Evolutionary conservation across 352 stramenopile species (phyloP), one percentile per base, ranked within the genome.

Genomic region (Globisporangium spinosum): DNA sequence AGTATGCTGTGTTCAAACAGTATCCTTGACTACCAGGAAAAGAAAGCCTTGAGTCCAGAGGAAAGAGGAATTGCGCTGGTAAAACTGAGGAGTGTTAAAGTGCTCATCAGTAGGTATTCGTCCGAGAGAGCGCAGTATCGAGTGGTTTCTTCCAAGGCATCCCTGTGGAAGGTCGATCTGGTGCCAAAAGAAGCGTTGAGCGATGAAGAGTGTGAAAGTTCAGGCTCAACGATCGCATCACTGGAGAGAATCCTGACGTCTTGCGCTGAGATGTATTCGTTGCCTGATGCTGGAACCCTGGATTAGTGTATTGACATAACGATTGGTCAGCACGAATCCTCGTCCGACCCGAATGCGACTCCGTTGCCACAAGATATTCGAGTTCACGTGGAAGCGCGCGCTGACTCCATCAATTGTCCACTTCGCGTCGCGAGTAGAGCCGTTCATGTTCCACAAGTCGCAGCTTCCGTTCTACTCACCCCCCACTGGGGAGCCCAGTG

Each of bases 371-470:
- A 77, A 23, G 82, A 91, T 63, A 65, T 88, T 29, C 80, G 78
- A 5, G 73, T 93, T 20, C 80, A 93, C 45, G 69, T 91, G 13
- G 80, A 91, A 49, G 80, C 73, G 80, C 32, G 81, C 85, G 13
- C 49, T 91, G 4, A 72, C 79, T 13, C 84, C 82, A 12, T 65
- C 76, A 8, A 79, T 89, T 17, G 62, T 83, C 3, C 76, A 85
- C 27, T 74, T 92, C 32, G 76, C 77, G 5, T 74, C 80, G 45
- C 70, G 82, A 6, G 40, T 82, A 4, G 70, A 77, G 49, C 79
- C 82, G 2, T 88, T 90, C 35, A 45, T 88, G 25, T 74, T 73
- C 2, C 74, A 79, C n/a, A 67, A 86, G 45, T 77, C 80, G 3
- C 63, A 70, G 3, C 63, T 89, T 38, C 64, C 65, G 8, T 67